Base-by-base conservation (phyloP, 1,284 basidiomycete species). In the Uromyces viciae-fabae region DNA sequence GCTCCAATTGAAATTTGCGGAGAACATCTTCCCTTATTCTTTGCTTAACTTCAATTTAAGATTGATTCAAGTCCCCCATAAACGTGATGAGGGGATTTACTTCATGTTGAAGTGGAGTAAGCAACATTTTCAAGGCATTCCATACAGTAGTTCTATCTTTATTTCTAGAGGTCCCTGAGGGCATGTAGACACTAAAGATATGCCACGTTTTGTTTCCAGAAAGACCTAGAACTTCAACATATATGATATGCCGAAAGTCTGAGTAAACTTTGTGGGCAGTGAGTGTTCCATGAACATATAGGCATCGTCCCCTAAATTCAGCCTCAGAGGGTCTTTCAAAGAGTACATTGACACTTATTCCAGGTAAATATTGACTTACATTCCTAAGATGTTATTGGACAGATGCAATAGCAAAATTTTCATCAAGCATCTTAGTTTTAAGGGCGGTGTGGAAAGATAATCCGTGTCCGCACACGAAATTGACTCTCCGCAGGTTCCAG, bases 361-460 rank as follows among this genome's bases (percentile, higher is more conserved):
- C 25, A 5, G 69, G 69, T 3, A 72, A 9, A 22, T 43, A 43
- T 2, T 72, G 11, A 7, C 15, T 5, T 5, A 31, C 19, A 1
- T 15, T 54, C 25, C 42, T 31, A 8, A 72, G 69, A 42, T 72
- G 69, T 38, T 72, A 40, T 25, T 72, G 69, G 5, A 72, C 22
- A 3, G 43, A 22, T 2, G 33, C 1, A 33, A 72, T 38, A 2
- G 43, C 43, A 17, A 46, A 22, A 1, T n/a, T 2, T 3, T 72
- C 3, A 5, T 36, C 19, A 1, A 8, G 31, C 22, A 52, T 17
- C 22, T 46, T 22, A 15, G 28, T n/a, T 31, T 42, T 40, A 19
- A 72, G 19, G 9, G n/a, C 22, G 1, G 31, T n/a, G n/a, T n/a
- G n/a, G n/a, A n/a, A n/a, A n/a, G n/a, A n/a, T n/a, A n/a, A n/a